Conservation (phyloP, 176 grass and related monocot species). For the sorghum (Sorghum bicolor) region Sorghum_bicolor_NCBIv3 NC_012870.2:67026501-67027000, state of each 20-base stretch:
- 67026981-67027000: neutral
- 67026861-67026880: slow-evolving; percentile 65
- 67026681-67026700: slow-evolving; percentile 32
- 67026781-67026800: slow-evolving; percentile 38
- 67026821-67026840: slow-evolving; percentile 86
- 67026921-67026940: slow-evolving; percentile 18
- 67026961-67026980: neutral
- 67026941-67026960: neutral
- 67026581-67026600: slow-evolving; percentile 58
- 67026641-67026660: slow-evolving; percentile 49
- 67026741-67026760: slow-evolving; percentile 24
- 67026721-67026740: slow-evolving; percentile 27
- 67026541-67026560: slow-evolving; percentile 82
- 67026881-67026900: slow-evolving; percentile 79
- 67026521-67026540: slow-evolving; percentile 75
- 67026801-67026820: slow-evolving; percentile 86
- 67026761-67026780: slow-evolving; percentile 11
- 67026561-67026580: slow-evolving; percentile 54
- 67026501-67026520: slow-evolving; percentile 36
- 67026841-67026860: slow-evolving; percentile 85
- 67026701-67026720: slow-evolving; percentile 24
- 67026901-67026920: slow-evolving; percentile 36
- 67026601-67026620: slow-evolving; percentile 34
- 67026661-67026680: slow-evolving; percentile 32
- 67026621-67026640: slow-evolving; percentile 45